Evolutionary conservation across 2,329 filamentous ascomycete genomes (phyloP), one percentile per base, ranked within the genome.

Genomic region (Neofusicoccum laricinum): DNA sequence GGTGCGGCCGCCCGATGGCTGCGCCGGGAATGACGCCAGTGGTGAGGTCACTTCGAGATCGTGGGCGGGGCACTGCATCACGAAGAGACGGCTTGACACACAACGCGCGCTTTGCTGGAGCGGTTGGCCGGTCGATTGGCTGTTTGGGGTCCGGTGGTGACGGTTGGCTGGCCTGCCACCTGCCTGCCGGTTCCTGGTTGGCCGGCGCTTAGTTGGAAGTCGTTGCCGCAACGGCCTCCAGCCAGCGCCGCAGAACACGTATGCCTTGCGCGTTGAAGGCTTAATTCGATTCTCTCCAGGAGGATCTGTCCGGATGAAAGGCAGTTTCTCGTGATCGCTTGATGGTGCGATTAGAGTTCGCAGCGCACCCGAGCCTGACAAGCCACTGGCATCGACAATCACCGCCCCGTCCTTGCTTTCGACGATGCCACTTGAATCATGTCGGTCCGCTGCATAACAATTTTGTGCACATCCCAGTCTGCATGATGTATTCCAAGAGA

Each of bases 41-140:
- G 25, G 41, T 59, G 55, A 59, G 41, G 41, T 59, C 55, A 59
- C 55, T 59, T 12, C 36, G 5, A 19, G 30, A 59, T 46, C 55
- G 25, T 4, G 6, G 19, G 36, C 34, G 14, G 4, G 34, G 36
- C 19, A 12, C 19, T 41, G 34, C 34, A 55, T 55, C 19, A 30
- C 8, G 36, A 36, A 41, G 21, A 41, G 51, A 38, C n/a, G 40
- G 25, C 40, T 46, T 19, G 41, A 36, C n/a, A 32, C 15, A 41
- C 25, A 3, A 5, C 25, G 25, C 25, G 25, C 25, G 25, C 25
- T 30, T 30, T 30, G 25, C 2, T 30, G 25, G 25, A 21, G 12
- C 32, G 5, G 40, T 15, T 19, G 8, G 3, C 10, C 15, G 38
- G 4, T 17, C 53, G 21, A 43, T 34, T 43, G 53, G 40, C n/a